Evolutionary conservation across 1,139 yeast species (phyloP).

Genomic region (Scheffersomyces lignicola): DNA sequence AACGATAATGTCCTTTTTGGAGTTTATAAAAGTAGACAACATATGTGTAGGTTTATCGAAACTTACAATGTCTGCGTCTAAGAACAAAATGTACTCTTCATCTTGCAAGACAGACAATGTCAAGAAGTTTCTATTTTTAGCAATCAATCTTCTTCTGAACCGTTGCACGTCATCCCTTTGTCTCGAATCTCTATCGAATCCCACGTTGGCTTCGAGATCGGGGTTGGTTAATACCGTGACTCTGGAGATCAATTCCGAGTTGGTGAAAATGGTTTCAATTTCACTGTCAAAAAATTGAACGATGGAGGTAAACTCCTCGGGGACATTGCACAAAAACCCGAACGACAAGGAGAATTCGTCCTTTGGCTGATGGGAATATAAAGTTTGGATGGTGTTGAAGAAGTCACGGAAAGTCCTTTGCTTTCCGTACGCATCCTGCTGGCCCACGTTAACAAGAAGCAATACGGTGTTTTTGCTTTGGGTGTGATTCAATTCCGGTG

Average conservation of each 20-base stretch:
- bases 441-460: slow-evolving; percentile 25
- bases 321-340: slow-evolving; percentile 29
- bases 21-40: slow-evolving; percentile 29
- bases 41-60: slow-evolving; percentile 25
- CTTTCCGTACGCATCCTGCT: slow-evolving; percentile 28
- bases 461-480: slow-evolving; percentile 18
- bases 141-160: slow-evolving; percentile 30
- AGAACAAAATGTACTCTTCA: slow-evolving; percentile 33
- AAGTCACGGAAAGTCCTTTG: slow-evolving; percentile 24
- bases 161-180: slow-evolving; percentile 31
- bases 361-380: slow-evolving; percentile 14
- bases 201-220: slow-evolving; percentile 24
- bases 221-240: slow-evolving; percentile 32
- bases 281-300: slow-evolving; percentile 4
- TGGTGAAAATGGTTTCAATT: slow-evolving; percentile 8
- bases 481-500: slow-evolving; percentile 1
- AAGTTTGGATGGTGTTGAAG: slow-evolving; percentile 20
- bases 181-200: slow-evolving; percentile 20
- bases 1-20: slow-evolving; percentile 41
- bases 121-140: slow-evolving; percentile 33
- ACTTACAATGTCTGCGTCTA: slow-evolving; percentile 39
- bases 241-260: slow-evolving; percentile 8
- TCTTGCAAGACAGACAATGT: slow-evolving; percentile 21
- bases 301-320: slow-evolving; percentile 20
- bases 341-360: slow-evolving; percentile 18